phyloP scores from a whole-genome alignment of 345 rosid genomes.

The Eucalyptus regnans region DNA sequence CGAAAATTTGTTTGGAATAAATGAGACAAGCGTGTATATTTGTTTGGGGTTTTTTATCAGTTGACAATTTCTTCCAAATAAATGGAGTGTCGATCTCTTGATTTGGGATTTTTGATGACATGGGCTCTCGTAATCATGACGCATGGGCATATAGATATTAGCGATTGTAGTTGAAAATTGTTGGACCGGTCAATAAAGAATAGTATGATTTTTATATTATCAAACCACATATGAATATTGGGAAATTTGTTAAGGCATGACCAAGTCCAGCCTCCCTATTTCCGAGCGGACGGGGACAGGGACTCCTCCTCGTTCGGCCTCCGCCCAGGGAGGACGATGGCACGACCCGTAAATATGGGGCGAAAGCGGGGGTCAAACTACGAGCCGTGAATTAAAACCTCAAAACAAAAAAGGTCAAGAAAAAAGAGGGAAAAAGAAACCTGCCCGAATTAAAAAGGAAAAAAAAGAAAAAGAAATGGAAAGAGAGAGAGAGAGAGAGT shows the following conservation, averaged over 20 bases:
- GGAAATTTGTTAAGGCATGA: background rate
- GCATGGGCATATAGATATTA: background rate
- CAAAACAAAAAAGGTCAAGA: background rate
- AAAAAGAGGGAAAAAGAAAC: background rate
- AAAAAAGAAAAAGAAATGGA: background rate
- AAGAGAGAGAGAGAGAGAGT: background rate
- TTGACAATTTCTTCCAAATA: fast-evolving
- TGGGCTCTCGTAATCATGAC: fast-evolving
- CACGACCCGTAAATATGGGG: background rate
- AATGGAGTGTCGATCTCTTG: fast-evolving
- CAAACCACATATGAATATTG: background rate
- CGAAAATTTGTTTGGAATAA: background rate
- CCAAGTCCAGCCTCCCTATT: background rate
- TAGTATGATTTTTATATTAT: background rate
- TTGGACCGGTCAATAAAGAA: background rate
- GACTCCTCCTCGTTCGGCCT: background rate
- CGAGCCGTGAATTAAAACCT: background rate
- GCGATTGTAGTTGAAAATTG: background rate
- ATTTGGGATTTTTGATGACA: background rate
- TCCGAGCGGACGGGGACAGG: background rate
- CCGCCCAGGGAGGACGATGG: background rate
- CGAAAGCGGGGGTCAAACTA: background rate
- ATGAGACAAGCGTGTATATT: fast-evolving
- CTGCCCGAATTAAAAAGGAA: background rate
- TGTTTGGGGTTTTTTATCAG: background rate